phyloP scores from a whole-genome alignment of 805 yeast genomes.

The Candida namnaoensis region DNA sequence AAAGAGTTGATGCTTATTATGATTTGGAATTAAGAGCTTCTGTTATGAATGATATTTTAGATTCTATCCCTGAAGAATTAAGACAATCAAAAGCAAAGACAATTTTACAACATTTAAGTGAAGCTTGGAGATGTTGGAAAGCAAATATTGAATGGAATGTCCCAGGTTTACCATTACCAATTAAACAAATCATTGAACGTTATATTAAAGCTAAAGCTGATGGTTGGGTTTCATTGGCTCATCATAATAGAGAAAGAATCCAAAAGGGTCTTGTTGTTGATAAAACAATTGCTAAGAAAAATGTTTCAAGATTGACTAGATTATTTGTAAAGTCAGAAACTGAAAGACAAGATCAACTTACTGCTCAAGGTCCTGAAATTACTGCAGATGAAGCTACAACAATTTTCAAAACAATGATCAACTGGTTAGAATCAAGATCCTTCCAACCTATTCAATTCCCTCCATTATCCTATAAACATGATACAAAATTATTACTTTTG shows the following conservation, averaged over 20 bases:
- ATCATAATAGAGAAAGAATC: slow-evolving; percentile 83
- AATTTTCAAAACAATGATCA: slow-evolving; percentile 78
- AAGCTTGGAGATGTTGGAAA: slow-evolving; percentile 99
- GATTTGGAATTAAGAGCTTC: slow-evolving; percentile 90
- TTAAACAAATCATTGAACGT: slow-evolving; percentile 77
- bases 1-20: slow-evolving; percentile 89
- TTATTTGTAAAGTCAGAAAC: slow-evolving; percentile 92
- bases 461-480: slow-evolving; percentile 85
- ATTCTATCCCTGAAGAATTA: slow-evolving; percentile 94
- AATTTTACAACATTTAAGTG: slow-evolving; percentile 87
- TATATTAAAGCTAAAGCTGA: slow-evolving; percentile 94
- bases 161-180: slow-evolving; percentile 90
- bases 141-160: slow-evolving; percentile 98
- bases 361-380: slow-evolving; percentile 81
- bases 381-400: slow-evolving; percentile 84
- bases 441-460: slow-evolving; percentile 92
- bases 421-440: slow-evolving; percentile 80
- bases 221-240: slow-evolving; percentile 93
- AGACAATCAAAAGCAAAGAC: slow-evolving; percentile 82
- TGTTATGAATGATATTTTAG: slow-evolving; percentile 91
- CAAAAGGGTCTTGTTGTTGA: slow-evolving; percentile 88
- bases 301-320: slow-evolving; percentile 84
- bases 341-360: slow-evolving; percentile 72
- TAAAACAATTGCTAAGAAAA: slow-evolving; percentile 89
- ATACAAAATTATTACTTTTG: slow-evolving; percentile 78